Percentiles rank a stretch among this genome's conserved stretches.
phyloP scores from a whole-genome alignment of 805 yeast species.

The Candida nitratophila region DNA sequence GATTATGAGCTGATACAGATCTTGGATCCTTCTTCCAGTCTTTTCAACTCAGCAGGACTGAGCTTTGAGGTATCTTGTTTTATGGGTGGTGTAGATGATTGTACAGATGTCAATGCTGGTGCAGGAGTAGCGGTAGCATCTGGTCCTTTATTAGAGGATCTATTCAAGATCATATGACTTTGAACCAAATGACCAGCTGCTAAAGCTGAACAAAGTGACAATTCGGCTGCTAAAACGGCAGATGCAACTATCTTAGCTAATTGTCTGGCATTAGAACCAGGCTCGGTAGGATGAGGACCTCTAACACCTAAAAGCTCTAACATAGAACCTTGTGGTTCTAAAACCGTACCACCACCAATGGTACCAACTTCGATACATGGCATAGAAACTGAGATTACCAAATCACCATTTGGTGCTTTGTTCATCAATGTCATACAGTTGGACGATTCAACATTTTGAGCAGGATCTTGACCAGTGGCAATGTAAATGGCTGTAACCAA shows the following conservation, averaged over 20 bases:
- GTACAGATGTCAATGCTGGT: conserved; percentile 20
- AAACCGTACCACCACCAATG: conserved; percentile 97
- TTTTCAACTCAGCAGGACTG: conserved; percentile 28
- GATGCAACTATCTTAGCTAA: conserved; percentile 90
- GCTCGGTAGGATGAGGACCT: conserved; percentile 90
- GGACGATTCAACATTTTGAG: conserved; percentile 95
- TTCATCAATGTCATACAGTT: conserved; percentile 96
- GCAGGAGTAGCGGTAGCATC: conserved; percentile 15
- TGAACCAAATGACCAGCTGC: conserved; percentile 98
- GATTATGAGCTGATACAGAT: conserved; percentile 60
- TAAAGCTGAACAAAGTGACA: conserved; percentile 89
- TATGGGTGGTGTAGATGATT: conserved; percentile 20
- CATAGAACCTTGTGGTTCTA: conserved; percentile 97
- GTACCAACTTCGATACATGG: conserved; percentile 99
- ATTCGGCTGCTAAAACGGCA: conserved; percentile 92
- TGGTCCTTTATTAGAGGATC: conserved; percentile 26
- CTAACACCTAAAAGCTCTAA: conserved; percentile 87
- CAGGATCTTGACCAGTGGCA: conserved; percentile 99
- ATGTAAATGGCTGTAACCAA: conserved; percentile 88
- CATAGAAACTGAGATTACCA: conserved; percentile 95
- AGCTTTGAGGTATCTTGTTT: not conserved
- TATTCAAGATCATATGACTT: conserved; percentile 94
- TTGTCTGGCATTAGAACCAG: conserved; percentile 93
- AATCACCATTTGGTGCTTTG: conserved; percentile 64
- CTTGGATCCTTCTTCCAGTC: conserved; percentile 66